Evolutionary conservation across 768 basidiomycete genomes (phyloP), one percentile per base, ranked within the genome.

Genomic region (Amanita polypyramis): DNA sequence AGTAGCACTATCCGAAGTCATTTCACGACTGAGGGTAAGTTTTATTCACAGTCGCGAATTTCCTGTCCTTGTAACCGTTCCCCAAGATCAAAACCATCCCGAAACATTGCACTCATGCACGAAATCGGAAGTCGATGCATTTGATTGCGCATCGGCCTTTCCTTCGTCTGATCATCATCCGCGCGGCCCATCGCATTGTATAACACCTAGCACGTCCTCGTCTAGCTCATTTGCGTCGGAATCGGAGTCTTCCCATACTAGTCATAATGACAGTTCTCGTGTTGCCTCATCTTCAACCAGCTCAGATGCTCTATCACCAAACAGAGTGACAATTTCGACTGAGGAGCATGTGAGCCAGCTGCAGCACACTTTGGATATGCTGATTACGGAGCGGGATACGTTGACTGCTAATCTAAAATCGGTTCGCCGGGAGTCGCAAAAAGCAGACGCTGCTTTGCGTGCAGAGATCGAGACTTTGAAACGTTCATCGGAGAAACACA

Each of bases 391-490:
- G 53, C 82, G 82, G 43, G 79, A 85, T 9, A 66, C 77, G 1
- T 70, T 96, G 12, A 70, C 79, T 3, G 55, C 74, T 0, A 74
- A 82, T 10, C 75, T 97, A 54, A 95, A 93, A 60, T 64, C 82
- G 15, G 76, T 84, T 0, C 76, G 92, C 37, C 76, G 83, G 9
- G 89, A 94, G 39, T 73, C 85, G 0, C 91, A 94, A 58, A 86
- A 89, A 54, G 79, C 84, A 0, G 85, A 94, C 45, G 79, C 90
- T 0, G 77, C 80, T 4, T 70, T 95, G 19, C 84, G 86, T 25
- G 70, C 80, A 2, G 91, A 95, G 64, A 91, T 95, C 37, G 87
- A 94, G 30, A 74, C 76, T 0, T 72, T 94, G 45, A 89, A 86
- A 60, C 78, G 88, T 3, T 77, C 88, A 1, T 82, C 83, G 3